phyloP scores from a whole-genome alignment of 2,329 filamentous ascomycete genomes.

The Cryphonectria radicalis region DNA sequence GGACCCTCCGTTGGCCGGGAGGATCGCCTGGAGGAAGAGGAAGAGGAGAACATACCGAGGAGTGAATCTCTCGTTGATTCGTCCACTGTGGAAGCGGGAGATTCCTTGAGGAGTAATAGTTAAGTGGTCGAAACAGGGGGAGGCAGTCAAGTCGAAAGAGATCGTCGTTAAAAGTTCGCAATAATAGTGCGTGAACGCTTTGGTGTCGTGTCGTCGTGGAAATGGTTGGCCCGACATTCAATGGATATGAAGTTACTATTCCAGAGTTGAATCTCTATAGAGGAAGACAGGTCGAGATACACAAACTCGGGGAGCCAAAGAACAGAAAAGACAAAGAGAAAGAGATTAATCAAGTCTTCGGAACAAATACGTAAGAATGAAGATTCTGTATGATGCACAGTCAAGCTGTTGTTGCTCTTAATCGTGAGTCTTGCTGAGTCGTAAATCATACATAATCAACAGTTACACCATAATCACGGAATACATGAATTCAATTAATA shows the following conservation, averaged over 20 bases:
- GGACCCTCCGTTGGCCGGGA: neutral
- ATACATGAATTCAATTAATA: neutral
- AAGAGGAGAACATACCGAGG: conserved; percentile 10
- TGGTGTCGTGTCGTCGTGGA: neutral
- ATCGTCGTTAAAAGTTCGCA: neutral
- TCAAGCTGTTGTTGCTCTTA: neutral
- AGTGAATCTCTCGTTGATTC: neutral
- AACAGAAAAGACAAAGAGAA: neutral
- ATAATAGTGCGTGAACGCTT: too few relatives aligned
- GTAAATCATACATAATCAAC: neutral
- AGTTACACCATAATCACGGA: too few relatives aligned
- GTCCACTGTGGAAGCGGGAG: neutral
- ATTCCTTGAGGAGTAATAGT: neutral
- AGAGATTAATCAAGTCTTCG: neutral
- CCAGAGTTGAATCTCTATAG: neutral
- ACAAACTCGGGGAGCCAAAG: neutral
- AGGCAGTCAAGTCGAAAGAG: neutral
- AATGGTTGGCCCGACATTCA: neutral
- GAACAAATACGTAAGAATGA: neutral
- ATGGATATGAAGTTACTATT: neutral
- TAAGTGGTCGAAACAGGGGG: neutral
- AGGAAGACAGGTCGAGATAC: neutral
- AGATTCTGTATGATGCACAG: neutral
- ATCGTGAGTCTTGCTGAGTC: conserved; percentile 12
- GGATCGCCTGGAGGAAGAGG: conserved; percentile 5